Base-by-base conservation (phyloP, 352 stramenopile genomes). In the Pythium coloratum region DNA sequence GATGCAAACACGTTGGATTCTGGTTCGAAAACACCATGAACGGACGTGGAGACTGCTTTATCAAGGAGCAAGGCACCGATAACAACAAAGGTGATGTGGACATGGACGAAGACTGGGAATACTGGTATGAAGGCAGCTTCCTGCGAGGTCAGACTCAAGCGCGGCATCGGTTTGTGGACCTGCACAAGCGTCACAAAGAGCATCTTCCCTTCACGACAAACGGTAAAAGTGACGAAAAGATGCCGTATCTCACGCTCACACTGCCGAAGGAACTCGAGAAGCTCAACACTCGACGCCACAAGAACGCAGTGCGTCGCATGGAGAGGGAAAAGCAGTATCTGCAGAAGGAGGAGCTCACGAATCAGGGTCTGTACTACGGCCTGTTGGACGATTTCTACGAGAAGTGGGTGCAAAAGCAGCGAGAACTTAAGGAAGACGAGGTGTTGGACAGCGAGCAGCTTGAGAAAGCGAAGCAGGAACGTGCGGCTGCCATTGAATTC, bases 51-150 rank as follows among this genome's bases (percentile, higher is more conserved):
- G 80, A 90, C 30, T 81, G 87, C 59, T 86, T 73, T 66, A 82
- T 89, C 56, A 67, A 63, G 50, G 57, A 36, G 20, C 20, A 24
- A 24, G 20, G 20, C 20, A 24, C 20, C 20, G 20, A 24, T 24
- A 24, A 24, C 20, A 24, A 24, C 24, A 49, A 64, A 8, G 46
- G 46, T 33, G 18, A 70, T 9, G 54, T 38, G 59, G 7, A 75
- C 16, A 24, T 36, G 50, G 26, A 54, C 5, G 33, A 75, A 12
- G 65, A 74, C 5, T 88, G 80, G 76, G 80, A 88, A 30, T 89
- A 84, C 38, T 87, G 73, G 80, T 92, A 92, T 59, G 84, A 92
- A 88, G 84, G 81, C 12, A 79, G 69, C n/a, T 90, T 90, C 56
- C 65, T 86, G 26, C 70, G 88, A 44, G 79, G 79, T 57, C 73